Percentiles rank a stretch among this genome's conserved stretches.
phyloP scores from a whole-genome alignment of 768 basidiomycete species.

The Ephemerocybe angulata region DNA sequence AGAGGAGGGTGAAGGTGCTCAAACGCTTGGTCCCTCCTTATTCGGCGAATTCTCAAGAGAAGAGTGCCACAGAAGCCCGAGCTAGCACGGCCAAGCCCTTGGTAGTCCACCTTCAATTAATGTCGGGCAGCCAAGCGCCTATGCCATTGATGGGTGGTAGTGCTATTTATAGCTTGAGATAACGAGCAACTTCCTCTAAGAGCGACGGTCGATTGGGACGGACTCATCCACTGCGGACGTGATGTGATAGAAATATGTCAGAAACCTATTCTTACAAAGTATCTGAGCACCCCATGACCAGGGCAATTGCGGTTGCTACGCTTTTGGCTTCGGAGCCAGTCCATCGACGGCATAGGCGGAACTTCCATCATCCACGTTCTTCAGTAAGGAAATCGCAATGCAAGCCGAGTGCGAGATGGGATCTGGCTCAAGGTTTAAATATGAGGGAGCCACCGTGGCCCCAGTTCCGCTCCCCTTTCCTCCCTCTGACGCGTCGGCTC shows the following conservation, averaged over 20 bases:
- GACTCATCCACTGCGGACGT: too few relatives aligned
- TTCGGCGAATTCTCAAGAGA: too few relatives aligned
- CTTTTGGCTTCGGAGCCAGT: constrained; percentile 5
- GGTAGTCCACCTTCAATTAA: constrained; percentile 3
- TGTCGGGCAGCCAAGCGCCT: not conserved
- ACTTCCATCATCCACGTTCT: too few relatives aligned
- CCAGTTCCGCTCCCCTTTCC: not conserved
- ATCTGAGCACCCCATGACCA: not conserved
- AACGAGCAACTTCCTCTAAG: not conserved
- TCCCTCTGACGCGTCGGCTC: not conserved
- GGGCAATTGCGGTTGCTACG: not conserved
- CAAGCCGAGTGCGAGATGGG: not conserved
- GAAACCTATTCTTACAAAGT: not conserved
- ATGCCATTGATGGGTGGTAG: constrained; percentile 1
- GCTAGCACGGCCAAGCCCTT: too few relatives aligned
- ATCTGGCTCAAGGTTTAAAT: not conserved
- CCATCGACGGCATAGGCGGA: too few relatives aligned
- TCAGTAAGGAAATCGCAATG: not conserved
- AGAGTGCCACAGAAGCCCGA: too few relatives aligned
- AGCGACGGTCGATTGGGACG: too few relatives aligned
- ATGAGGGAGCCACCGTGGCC: not conserved
- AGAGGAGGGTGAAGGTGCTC: too few relatives aligned
- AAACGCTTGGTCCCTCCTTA: too few relatives aligned
- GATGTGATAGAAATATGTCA: too few relatives aligned
- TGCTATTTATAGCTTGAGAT: not conserved